phyloP scores from a whole-genome alignment of 495 filamentous ascomycete species.

The Neurospora discreta region DNA sequence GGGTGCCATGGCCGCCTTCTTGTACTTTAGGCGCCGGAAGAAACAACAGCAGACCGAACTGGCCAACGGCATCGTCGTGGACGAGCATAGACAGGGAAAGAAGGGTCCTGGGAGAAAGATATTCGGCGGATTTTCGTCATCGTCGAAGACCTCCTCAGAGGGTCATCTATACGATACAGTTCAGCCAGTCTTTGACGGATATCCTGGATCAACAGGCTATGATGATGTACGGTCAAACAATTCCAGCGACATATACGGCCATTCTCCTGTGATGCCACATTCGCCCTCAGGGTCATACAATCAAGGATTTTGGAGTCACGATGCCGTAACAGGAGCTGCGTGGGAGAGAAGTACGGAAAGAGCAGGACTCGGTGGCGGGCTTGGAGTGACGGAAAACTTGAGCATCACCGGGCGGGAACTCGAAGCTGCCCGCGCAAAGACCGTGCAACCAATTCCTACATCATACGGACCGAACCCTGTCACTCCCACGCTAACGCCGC shows the following conservation, averaged over 20 bases:
- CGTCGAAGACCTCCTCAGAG: conserved; percentile 17
- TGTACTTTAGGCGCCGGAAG: conserved; percentile 19
- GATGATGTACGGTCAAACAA: conserved; percentile 19
- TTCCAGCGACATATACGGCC: conserved; percentile 6
- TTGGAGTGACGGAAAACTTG: background rate
- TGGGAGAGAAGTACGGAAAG: background rate
- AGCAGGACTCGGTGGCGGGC: background rate
- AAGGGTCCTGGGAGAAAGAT: conserved; percentile 9
- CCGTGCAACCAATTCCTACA: conserved; percentile 9
- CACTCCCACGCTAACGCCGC: conserved; percentile 21
- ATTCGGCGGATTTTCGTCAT: conserved; percentile 2
- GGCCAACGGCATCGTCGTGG: conserved; percentile 10
- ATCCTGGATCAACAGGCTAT: conserved; percentile 24
- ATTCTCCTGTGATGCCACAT: conserved; percentile 14
- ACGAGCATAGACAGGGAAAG: conserved; percentile 13
- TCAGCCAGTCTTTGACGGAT: conserved; percentile 22
- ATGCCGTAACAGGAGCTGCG: background rate
- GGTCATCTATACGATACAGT: conserved; percentile 16
- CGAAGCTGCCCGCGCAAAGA: conserved; percentile 17
- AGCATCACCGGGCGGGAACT: conserved; percentile 20
- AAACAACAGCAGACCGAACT: conserved; percentile 6
- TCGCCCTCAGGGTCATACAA: conserved; percentile 12
- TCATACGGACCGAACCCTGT: conserved; percentile 27
- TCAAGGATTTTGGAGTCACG: conserved; percentile 4
- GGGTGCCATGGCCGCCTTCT: conserved; percentile 19